Evolutionary conservation across 1,139 yeast genomes (phyloP), one percentile per base, ranked within the genome.

Genomic region (Suhomyces wounanorum): DNA sequence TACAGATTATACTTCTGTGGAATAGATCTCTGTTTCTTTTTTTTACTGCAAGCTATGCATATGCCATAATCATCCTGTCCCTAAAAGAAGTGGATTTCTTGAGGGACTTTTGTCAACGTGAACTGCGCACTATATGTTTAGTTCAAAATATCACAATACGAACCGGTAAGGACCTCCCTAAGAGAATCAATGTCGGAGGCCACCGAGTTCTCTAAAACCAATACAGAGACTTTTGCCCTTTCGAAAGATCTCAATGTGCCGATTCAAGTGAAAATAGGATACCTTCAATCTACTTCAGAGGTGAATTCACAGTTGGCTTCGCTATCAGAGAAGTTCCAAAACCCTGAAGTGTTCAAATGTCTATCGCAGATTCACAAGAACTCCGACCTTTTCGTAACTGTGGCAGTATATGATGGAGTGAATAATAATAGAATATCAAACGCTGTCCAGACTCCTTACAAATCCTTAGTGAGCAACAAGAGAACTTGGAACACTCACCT

Each of bases 171-270:
- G 31, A 28, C 14, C 14, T 30, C 33, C 11, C 3, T 7, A 30
- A 26, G 8, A 26, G 30, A 4, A n/a, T 31, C 40, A 31, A 46
- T 46, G 49, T 42, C 44, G 23, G 45, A 41, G 25, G 44, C 31
- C 13, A 36, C 45, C 18, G 44, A 42, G 40, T 41, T 44, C 43
- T 45, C 51, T 40, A 56, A 49, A 23, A 52, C 55, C 10, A 56
- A 53, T 30, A 56, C 59, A 37, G 77, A 82, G 40, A 82, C 91
- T 1, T 89, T 89, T 67, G 90, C 90, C 48, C 77, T 87, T 9
- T 86, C 96, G 1, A 84, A 85, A 58, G 96, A 90, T 62, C 68
- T 91, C 23, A 74, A 79, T 30, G 67, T 78, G 1, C 89, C 89
- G 0, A 62, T 76, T 14, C 56, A 63, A 9, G 59, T 76, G 42